Evolutionary conservation across 345 rosid genomes (phyloP).

Genomic region (Cardamine occulta): DNA sequence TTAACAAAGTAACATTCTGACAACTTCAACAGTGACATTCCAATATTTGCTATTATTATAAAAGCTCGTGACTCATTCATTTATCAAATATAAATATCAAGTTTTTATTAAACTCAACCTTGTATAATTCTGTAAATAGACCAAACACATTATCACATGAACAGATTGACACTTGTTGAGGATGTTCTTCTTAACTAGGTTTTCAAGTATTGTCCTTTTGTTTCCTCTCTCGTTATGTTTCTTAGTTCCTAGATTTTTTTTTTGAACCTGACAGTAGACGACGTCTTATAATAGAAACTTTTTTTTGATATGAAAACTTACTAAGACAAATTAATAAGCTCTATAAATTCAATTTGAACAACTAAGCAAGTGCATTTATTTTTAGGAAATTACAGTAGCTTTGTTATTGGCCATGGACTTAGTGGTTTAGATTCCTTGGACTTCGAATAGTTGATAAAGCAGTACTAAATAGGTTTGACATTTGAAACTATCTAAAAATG

Average conservation of each 20-base stretch:
- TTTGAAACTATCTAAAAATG: not conserved
- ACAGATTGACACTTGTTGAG: constrained; percentile 31
- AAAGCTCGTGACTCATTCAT: constrained; percentile 40
- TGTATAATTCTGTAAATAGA: constrained; percentile 38
- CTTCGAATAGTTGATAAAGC: not conserved
- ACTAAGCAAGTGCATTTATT: not conserved
- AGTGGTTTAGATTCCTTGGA: not conserved
- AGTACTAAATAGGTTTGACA: not conserved
- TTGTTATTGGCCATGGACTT: not conserved
- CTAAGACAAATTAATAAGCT: not conserved
- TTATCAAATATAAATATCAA: constrained; percentile 7
- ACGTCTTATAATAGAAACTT: not conserved
- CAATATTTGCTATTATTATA: constrained; percentile 37
- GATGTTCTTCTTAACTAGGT: constrained; percentile 36
- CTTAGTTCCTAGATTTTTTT: not conserved
- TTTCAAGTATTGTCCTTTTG: constrained; percentile 32
- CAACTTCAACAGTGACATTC: constrained; percentile 39
- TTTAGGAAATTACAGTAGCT: not conserved
- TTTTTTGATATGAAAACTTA: too few relatives aligned
- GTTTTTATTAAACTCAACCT: constrained; percentile 21
- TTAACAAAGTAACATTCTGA: constrained; percentile 29
- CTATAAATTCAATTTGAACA: not conserved
- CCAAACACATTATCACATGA: constrained; percentile 25
- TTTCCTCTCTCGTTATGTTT: constrained; percentile 37
- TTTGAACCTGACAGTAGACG: constrained; percentile 10